These are phyloP conservation scores for Kuraishia borneana DNA, from an alignment of 805 yeast species.

Conservation along the genomic window DNA sequence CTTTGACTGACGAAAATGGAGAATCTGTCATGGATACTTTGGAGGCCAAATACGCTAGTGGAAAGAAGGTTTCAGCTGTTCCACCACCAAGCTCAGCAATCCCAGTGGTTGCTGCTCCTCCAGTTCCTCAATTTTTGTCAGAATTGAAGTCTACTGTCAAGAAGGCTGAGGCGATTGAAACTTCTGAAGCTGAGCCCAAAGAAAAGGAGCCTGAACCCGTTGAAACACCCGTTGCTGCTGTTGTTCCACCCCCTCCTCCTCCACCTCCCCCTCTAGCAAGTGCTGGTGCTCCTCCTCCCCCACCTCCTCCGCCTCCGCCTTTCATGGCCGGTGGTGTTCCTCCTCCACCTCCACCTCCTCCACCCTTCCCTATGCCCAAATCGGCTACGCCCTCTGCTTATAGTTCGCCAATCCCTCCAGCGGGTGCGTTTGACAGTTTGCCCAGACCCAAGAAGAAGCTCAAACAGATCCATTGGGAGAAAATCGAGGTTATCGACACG, in stretches of 20 bases:
- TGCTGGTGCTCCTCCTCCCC: slow-evolving; percentile 16
- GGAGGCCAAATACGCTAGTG: slow-evolving; percentile 34
- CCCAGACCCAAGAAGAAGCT: slow-evolving; percentile 69
- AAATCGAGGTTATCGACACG: slow-evolving; percentile 53
- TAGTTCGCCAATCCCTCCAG: slow-evolving; percentile 12
- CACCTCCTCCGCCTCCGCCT: slow-evolving; percentile 20
- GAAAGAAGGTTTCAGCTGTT: slow-evolving; percentile 22
- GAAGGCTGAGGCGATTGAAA: slow-evolving; percentile 23
- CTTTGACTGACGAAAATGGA: slow-evolving; percentile 6
- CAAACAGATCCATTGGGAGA: slow-evolving; percentile 97
- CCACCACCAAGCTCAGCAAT: slow-evolving; percentile 6
- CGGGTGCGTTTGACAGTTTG: slow-evolving; percentile 32
- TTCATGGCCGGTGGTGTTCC: slow-evolving; percentile 11
- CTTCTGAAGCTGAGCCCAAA: slow-evolving; percentile 1
- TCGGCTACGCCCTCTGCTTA: slow-evolving; percentile 6
- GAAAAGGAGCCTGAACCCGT: background rate
- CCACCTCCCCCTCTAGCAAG: slow-evolving; percentile 19
- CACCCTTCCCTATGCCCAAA: slow-evolving; percentile 5
- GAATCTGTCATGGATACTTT: slow-evolving; percentile 8
- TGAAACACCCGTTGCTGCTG: slow-evolving; percentile 8
- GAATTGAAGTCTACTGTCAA: slow-evolving; percentile 42
- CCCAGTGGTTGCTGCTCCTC: slow-evolving; percentile 20
- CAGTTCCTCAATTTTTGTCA: slow-evolving; percentile 38
- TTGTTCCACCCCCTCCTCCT: slow-evolving; percentile 14
- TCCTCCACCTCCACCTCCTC: slow-evolving; percentile 19